phyloP scores from a whole-genome alignment of 495 filamentous ascomycete species.

The Lentithecium fluviatile region DNA sequence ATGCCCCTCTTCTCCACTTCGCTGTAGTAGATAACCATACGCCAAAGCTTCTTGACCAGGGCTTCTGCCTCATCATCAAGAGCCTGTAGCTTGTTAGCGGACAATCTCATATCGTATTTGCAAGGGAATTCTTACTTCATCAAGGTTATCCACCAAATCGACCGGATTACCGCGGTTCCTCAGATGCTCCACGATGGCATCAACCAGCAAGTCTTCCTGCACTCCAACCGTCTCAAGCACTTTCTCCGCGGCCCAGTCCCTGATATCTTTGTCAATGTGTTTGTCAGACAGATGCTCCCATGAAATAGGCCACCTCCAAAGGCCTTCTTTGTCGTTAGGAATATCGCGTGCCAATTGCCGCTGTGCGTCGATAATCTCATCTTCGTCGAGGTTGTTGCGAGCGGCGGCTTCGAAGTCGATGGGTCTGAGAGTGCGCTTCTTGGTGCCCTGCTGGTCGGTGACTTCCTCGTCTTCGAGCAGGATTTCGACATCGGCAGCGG shows the following conservation, averaged over 20 bases:
- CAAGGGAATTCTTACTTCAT: constrained; percentile 59
- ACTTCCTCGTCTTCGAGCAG: constrained; percentile 90
- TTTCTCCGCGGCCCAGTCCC: constrained; percentile 97
- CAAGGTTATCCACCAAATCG: constrained; percentile 79
- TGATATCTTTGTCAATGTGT: constrained; percentile 80
- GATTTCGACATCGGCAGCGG: constrained; percentile 89
- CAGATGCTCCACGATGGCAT: constrained; percentile 86
- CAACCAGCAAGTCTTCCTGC: constrained; percentile 92
- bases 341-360: constrained; percentile 85
- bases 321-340: constrained; percentile 76
- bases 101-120: background rate
- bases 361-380: constrained; percentile 77
- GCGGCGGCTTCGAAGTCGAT: constrained; percentile 85
- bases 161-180: constrained; percentile 72
- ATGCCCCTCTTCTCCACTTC: constrained; percentile 87
- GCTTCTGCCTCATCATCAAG: constrained; percentile 93
- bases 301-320: constrained; percentile 89
- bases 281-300: constrained; percentile 92
- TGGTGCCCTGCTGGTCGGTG: constrained; percentile 59
- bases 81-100: constrained; percentile 58
- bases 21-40: constrained; percentile 97
- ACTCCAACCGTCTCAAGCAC: constrained; percentile 94
- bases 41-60: constrained; percentile 94
- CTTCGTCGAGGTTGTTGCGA: constrained; percentile 69
- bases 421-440: constrained; percentile 79